phyloP scores from a whole-genome alignment of 78 protist species.

The Dictyostelium citrinum region DNA sequence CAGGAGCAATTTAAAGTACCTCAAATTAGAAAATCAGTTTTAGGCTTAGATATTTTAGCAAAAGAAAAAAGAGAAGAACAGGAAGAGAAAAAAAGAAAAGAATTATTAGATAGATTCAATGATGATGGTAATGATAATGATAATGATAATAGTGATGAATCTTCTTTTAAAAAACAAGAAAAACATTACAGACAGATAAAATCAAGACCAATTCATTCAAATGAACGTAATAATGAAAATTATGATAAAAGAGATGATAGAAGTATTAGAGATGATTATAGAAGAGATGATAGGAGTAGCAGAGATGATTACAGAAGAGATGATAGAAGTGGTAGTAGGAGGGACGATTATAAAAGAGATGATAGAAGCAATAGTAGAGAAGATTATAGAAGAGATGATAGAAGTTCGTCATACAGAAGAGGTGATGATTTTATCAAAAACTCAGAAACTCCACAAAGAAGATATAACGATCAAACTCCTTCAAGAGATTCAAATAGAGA shows the following conservation, averaged over 20 bases:
- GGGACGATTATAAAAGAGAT: background rate
- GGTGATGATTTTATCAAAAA: background rate
- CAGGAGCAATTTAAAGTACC: constrained; percentile 15
- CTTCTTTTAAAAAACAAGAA: background rate
- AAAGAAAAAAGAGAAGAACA: constrained; percentile 62
- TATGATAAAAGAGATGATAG: background rate
- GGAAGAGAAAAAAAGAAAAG: constrained; percentile 31
- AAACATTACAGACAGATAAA: constrained; percentile 40
- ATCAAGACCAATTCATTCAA: constrained; percentile 60
- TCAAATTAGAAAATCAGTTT: constrained; percentile 33
- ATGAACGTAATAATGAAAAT: background rate
- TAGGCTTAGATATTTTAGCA: constrained; percentile 74
- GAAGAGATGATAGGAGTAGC: background rate
- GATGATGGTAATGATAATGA: background rate
- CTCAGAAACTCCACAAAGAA: constrained; percentile 1
- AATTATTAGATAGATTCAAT: background rate
- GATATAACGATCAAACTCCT: background rate
- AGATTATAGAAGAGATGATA: background rate
- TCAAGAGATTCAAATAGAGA: background rate
- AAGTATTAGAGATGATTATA: background rate
- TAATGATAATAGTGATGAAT: background rate
- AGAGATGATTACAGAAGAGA: constrained; percentile 27
- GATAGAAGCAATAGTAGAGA: background rate
- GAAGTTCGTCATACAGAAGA: background rate
- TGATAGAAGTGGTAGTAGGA: background rate